Evolutionary conservation across 257 asterid species (phyloP).

Genomic region (Buddleja alternifolia): DNA sequence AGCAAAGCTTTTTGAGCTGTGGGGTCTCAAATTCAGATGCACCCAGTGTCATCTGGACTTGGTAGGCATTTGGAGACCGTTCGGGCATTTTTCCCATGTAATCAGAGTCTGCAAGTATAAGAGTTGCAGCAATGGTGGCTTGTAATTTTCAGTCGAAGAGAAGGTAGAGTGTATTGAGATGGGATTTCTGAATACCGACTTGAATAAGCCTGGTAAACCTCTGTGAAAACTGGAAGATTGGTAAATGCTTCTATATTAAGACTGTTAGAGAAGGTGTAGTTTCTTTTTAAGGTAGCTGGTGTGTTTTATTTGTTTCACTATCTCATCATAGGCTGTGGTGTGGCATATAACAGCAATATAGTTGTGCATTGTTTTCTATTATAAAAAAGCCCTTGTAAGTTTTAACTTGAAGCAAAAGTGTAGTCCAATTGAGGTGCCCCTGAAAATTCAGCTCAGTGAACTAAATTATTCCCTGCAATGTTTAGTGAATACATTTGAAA

Average conservation of each 20-base stretch:
- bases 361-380: conserved; percentile 9
- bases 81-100: background rate
- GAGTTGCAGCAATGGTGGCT: background rate
- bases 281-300: conserved; percentile 10
- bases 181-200: background rate
- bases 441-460: background rate
- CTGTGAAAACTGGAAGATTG: background rate
- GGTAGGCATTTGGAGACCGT: background rate
- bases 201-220: background rate
- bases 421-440: background rate
- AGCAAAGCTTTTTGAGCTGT: background rate
- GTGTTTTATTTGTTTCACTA: conserved; percentile 11
- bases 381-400: conserved; percentile 19
- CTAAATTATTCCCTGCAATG: conserved; percentile 15
- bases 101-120: background rate
- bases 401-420: conserved; percentile 17
- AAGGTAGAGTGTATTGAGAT: background rate
- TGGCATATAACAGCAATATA: background rate
- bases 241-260: background rate
- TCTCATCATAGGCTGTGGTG: conserved; percentile 19
- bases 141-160: background rate
- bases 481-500: background rate
- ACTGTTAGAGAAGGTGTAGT: background rate
- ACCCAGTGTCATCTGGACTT: background rate
- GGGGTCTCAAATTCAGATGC: no score